Base-by-base conservation (phyloP, 352 stramenopile species). In the Pythium insidiosum region DNA sequence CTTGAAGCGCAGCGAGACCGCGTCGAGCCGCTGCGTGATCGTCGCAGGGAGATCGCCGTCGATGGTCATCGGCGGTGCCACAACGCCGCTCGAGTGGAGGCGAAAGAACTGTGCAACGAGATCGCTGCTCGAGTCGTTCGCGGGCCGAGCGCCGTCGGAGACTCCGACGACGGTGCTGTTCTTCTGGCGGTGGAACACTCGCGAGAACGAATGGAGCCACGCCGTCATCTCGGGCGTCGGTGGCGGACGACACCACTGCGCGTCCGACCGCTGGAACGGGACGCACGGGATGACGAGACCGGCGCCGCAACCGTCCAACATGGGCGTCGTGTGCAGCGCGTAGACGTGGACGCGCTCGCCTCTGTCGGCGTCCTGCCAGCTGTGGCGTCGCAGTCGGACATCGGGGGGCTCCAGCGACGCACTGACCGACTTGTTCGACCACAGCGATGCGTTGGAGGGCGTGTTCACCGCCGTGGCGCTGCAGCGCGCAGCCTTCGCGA, bases 101-200 rank as follows among this genome's bases (percentile, higher is more conserved):
- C 47, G 42, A 34, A 56, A 66, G 18, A 66, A 65, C 24, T 73
- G 63, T 53, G 69, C 56, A 2, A 56, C 48, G 24, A 73, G 46
- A 36, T 73, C 63, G 2, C 48, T 61, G 0, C 45, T 64, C 6
- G 36, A 28, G 39, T 68, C 58, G 18, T 55, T 33, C 4, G 30
- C 29, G 33, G 9, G 20, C n/a, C 4, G 21, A 15, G 4, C 28
- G 28, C 9, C 28, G 28, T 33, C 28, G 28, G n/a, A n/a, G n/a
- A n/a, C n/a, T n/a, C n/a, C n/a, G n/a, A n/a, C n/a, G n/a, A n/a
- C n/a, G n/a, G n/a, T n/a, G n/a, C n/a, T n/a, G n/a, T 42, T 30
- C 22, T 35, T 50, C 13, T 33, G n/a, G 15, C 9, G 21, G 23
- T 37, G 15, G 16, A 60, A 36, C 6, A 33, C 5, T 22, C 18